phyloP scores from a whole-genome alignment of 2,329 filamentous ascomycete genomes.

The Didymella segeticola region DNA sequence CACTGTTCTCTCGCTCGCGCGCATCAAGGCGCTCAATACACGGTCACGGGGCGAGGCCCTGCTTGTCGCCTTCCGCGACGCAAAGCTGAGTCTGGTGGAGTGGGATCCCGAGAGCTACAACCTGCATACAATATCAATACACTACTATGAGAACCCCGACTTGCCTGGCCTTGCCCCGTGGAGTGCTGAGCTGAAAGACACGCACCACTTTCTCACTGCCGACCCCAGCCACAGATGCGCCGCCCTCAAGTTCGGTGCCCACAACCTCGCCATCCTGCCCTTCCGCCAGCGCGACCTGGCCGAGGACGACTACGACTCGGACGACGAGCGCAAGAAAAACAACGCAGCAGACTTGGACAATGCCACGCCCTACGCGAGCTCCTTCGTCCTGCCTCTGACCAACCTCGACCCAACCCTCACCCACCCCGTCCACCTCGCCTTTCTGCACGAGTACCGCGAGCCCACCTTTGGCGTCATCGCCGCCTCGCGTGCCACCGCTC shows the following conservation, averaged over 20 bases:
- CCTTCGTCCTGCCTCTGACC: conserved; percentile 90
- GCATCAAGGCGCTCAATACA: conserved; percentile 74
- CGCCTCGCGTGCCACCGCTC: conserved; percentile 75
- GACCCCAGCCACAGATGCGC: conserved; percentile 94
- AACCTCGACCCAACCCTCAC: conserved; percentile 86
- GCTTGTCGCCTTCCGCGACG: conserved; percentile 84
- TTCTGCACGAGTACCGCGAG: conserved; percentile 95
- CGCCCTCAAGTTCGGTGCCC: conserved; percentile 86
- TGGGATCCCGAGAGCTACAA: conserved; percentile 85
- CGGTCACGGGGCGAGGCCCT: conserved; percentile 84
- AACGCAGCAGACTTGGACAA: conserved; percentile 35
- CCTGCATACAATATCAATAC: conserved; percentile 89
- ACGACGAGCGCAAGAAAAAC: conserved; percentile 62
- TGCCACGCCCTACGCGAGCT: conserved; percentile 79
- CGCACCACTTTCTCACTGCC: conserved; percentile 81
- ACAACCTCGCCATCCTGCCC: conserved; percentile 90
- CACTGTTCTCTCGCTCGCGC: conserved; percentile 81
- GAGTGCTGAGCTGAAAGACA: conserved; percentile 76
- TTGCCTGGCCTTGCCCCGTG: conserved; percentile 77
- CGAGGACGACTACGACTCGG: conserved; percentile 89
- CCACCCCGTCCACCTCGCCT: conserved; percentile 89
- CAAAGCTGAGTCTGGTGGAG: conserved; percentile 89
- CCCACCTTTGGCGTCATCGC: conserved; percentile 96
- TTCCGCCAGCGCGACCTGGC: conserved; percentile 87
- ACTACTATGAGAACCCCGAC: conserved; percentile 97